Percentiles rank a stretch among this genome's conserved stretches.
These are phyloP conservation scores for Solanum hybrid DNA, from an alignment of 305 asterid species.

Conservation along the genomic window DNA sequence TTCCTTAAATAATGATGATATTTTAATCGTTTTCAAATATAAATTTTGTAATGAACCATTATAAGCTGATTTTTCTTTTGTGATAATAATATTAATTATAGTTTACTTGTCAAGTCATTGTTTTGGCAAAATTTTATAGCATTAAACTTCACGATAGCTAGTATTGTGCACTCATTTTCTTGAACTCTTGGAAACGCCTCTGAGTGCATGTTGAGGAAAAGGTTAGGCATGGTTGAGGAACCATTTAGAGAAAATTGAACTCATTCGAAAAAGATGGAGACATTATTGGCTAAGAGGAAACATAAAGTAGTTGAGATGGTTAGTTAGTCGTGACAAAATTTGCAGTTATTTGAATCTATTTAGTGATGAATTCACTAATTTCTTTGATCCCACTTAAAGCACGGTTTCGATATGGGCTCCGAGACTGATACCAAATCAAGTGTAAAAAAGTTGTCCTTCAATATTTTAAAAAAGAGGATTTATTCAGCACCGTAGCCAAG, in stretches of 20 bases:
- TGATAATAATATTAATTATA: not conserved
- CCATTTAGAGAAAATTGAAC: not conserved
- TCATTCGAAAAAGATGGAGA: not conserved
- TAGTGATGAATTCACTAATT: not conserved
- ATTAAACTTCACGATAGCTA: not conserved
- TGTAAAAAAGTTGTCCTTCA: too few species aligned
- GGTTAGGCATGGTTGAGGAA: not conserved
- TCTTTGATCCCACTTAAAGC: not conserved
- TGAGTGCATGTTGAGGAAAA: not conserved
- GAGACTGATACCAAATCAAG: not conserved
- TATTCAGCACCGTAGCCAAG: too few species aligned
- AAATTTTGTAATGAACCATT: not conserved
- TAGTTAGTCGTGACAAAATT: not conserved
- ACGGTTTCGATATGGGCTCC: not conserved
- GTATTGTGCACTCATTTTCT: too few species aligned
- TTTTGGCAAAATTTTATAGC: not conserved
- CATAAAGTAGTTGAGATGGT: not conserved
- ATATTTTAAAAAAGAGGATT: not conserved
- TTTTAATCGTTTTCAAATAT: too few species aligned
- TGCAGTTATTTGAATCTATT: not conserved
- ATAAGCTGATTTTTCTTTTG: not conserved
- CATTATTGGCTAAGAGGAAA: not conserved
- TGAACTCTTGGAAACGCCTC: too few species aligned
- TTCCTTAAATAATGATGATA: not conserved
- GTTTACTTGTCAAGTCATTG: not conserved